A percentile compares a stretch with the other conserved stretches of the same genome.
Evolutionary conservation across 2,329 filamentous ascomycete genomes (phyloP).

Genomic region (Mariannaea sp.): DNA sequence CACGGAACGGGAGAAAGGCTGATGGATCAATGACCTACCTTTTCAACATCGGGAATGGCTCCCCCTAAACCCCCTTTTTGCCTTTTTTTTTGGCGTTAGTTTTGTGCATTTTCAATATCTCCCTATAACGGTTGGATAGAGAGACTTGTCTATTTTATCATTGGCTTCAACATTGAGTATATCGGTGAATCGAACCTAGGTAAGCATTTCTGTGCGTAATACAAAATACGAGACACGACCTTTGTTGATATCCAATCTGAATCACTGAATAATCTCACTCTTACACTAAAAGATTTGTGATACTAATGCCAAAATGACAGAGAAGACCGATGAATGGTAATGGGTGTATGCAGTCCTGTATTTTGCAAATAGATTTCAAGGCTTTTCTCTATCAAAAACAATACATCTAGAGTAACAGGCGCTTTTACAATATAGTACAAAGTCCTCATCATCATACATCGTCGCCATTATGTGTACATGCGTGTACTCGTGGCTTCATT

Average conservation of each 20-base stretch:
- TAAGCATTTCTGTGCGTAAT: too few species aligned
- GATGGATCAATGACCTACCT: neutral
- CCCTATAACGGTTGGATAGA: too few species aligned
- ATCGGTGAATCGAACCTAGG: too few species aligned
- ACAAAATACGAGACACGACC: too few species aligned
- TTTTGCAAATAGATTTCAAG: neutral
- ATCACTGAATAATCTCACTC: too few species aligned
- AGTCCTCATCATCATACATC: conserved; percentile 29
- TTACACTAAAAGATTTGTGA: neutral
- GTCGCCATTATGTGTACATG: conserved; percentile 3
- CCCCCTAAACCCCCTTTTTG: too few species aligned
- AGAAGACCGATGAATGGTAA: neutral
- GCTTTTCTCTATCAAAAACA: conserved; percentile 12
- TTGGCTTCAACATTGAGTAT: too few species aligned
- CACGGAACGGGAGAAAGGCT: neutral
- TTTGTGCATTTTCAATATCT: neutral
- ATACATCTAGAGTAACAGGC: conserved; percentile 22
- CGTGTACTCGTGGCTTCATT: neutral
- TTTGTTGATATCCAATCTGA: too few species aligned
- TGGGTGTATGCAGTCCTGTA: neutral
- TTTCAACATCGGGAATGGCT: too few species aligned
- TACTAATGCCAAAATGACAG: neutral
- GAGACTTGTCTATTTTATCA: too few species aligned
- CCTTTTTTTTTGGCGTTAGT: neutral
- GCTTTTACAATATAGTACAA: conserved; percentile 35